These are phyloP conservation scores for Sutorius australiensis DNA, from an alignment of 768 basidiomycete genomes.

Conservation along the genomic window DNA sequence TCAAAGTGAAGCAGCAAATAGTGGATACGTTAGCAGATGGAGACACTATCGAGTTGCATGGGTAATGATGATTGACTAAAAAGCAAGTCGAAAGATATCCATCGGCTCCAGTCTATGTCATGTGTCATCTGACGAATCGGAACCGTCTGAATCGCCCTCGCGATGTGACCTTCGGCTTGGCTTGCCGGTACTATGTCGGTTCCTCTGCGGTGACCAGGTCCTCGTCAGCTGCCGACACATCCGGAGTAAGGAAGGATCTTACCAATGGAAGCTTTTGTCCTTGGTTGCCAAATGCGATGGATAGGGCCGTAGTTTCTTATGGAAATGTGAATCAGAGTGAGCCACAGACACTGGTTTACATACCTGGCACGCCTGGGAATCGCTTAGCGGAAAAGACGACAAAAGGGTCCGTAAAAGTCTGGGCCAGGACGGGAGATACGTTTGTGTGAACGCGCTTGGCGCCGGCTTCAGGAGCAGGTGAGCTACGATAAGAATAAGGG, in stretches of 20 bases:
- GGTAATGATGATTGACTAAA: constrained; percentile 18
- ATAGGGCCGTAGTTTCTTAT: constrained; percentile 82
- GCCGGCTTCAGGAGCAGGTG: constrained; percentile 69
- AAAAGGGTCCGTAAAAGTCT: constrained; percentile 80
- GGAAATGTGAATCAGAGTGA: constrained; percentile 17
- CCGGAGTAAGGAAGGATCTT: constrained; percentile 33
- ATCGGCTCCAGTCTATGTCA: constrained; percentile 20
- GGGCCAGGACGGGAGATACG: constrained; percentile 74
- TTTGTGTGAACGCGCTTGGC: constrained; percentile 62
- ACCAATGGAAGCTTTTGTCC: constrained; percentile 87
- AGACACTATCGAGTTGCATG: constrained; percentile 20
- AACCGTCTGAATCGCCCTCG: constrained; percentile 56
- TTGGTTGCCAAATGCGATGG: constrained; percentile 85
- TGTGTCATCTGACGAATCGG: constrained; percentile 65
- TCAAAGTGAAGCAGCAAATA: constrained; percentile 12
- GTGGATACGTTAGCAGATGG: constrained; percentile 26
- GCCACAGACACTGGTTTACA: constrained; percentile 22
- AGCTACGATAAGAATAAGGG: constrained; percentile 39
- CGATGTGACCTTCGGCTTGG: constrained; percentile 52
- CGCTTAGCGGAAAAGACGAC: constrained; percentile 89
- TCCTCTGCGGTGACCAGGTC: constrained; percentile 50
- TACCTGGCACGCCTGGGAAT: constrained; percentile 92
- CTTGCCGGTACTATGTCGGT: constrained; percentile 73
- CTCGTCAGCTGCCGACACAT: constrained; percentile 19
- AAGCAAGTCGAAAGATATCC: constrained; percentile 11